Evolutionary conservation across 2,329 filamentous ascomycete genomes (phyloP).

Genomic region (Clathrospora elynae): DNA sequence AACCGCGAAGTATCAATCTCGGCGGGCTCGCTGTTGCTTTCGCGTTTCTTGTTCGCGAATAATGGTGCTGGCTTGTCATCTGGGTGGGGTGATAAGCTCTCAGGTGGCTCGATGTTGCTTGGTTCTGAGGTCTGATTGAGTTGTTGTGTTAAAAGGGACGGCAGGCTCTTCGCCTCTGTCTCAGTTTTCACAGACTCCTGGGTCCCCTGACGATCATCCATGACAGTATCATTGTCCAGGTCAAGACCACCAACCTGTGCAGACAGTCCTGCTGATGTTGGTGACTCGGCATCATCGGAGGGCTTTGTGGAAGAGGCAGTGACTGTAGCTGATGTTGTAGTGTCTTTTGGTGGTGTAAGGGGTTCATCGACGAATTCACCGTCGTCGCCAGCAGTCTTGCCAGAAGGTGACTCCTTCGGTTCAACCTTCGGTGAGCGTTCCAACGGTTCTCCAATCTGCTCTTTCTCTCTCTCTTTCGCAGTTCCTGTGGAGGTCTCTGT

Average conservation of each 20-base stretch:
- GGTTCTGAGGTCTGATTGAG: conserved; percentile 43
- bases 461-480: conserved; percentile 62
- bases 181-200: conserved; percentile 26
- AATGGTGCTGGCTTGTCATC: conserved; percentile 73
- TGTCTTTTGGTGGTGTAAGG: conserved; percentile 61
- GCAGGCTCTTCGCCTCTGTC: conserved; percentile 38
- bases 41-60: conserved; percentile 55
- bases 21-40: conserved; percentile 31
- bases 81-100: conserved; percentile 59
- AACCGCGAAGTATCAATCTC: conserved; percentile 40
- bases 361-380: conserved; percentile 81
- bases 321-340: conserved; percentile 24
- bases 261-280: conserved; percentile 60
- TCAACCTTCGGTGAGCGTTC: conserved; percentile 54
- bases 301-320: conserved; percentile 28
- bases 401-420: conserved; percentile 30
- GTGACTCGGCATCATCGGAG: conserved; percentile 48
- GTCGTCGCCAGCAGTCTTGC: conserved; percentile 50
- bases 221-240: conserved; percentile 63
- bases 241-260: conserved; percentile 63
- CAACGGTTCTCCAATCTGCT: conserved; percentile 44
- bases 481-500: conserved; percentile 63
- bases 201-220: conserved; percentile 44
- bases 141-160: conserved; percentile 52
- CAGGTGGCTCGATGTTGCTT: conserved; percentile 30